Percentiles rank a stretch among this genome's conserved stretches.
These are phyloP conservation scores for Chlamydomonas sp. DNA, from an alignment of 139 green algal genomes.

Conservation along the genomic window DNA sequence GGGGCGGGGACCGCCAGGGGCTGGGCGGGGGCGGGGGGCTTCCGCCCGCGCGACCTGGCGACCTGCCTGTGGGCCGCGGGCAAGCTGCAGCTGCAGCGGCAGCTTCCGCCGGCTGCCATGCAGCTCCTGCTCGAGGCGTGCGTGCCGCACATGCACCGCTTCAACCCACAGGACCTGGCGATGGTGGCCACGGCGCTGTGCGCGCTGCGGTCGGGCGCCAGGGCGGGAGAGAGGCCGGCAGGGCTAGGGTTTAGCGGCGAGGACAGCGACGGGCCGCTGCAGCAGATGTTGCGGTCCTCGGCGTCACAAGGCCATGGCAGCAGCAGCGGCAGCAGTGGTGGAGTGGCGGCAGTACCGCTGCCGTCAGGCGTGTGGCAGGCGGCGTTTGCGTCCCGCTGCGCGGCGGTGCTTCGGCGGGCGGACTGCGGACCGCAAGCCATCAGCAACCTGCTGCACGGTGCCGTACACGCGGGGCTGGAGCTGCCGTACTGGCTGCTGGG, in stretches of 20 bases:
- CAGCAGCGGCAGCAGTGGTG: too few species aligned
- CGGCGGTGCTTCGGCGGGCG: background rate
- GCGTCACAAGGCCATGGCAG: too few species aligned
- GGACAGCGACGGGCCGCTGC: background rate
- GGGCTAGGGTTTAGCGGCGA: background rate
- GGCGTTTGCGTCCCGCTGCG: background rate
- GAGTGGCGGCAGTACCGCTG: too few species aligned
- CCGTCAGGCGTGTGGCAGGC: background rate
- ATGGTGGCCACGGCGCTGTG: slow-evolving; percentile 10
- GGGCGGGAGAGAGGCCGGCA: background rate
- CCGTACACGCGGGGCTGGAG: background rate
- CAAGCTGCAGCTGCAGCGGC: slow-evolving; percentile 2
- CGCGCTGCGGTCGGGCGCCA: background rate
- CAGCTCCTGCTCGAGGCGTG: slow-evolving; percentile 33
- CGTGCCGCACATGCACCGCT: slow-evolving; percentile 17
- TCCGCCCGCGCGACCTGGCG: slow-evolving; percentile 13
- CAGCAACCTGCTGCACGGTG: slow-evolving; percentile 15
- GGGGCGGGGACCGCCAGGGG: too few species aligned
- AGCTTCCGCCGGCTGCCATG: slow-evolving; percentile 17
- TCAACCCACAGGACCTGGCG: slow-evolving; percentile 34
- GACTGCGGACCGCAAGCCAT: background rate
- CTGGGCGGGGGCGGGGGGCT: background rate
- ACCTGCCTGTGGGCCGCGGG: slow-evolving; percentile 16
- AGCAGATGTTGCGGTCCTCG: too few species aligned
- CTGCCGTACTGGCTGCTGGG: slow-evolving; percentile 21